These are phyloP conservation scores for Penicillium sp. DNA, from an alignment of 2,329 filamentous ascomycete genomes.

Conservation along the genomic window DNA sequence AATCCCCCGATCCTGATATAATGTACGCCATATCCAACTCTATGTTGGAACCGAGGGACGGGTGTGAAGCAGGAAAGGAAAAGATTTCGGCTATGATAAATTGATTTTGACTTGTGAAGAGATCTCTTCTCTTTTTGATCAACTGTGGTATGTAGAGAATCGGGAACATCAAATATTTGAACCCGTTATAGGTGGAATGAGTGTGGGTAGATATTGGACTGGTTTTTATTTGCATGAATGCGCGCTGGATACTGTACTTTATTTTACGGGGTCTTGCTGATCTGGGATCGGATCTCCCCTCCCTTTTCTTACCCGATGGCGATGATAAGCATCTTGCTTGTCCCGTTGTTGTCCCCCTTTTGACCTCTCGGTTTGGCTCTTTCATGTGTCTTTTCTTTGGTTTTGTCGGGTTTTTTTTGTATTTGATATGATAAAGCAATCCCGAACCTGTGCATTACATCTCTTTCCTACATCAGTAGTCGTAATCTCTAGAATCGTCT, in stretches of 20 bases:
- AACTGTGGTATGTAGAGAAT: conserved; percentile 27
- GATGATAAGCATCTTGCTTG: neutral
- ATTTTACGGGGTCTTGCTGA: conserved; percentile 23
- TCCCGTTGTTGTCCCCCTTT: conserved; percentile 10
- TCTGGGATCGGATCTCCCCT: conserved; percentile 13
- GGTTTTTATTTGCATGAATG: conserved; percentile 32
- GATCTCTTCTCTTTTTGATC: conserved; percentile 19
- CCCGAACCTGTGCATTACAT: conserved; percentile 16
- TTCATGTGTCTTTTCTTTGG: conserved; percentile 31
- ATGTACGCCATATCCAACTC: conserved; percentile 4
- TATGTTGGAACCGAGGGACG: conserved; percentile 10
- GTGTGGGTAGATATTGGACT: conserved; percentile 33
- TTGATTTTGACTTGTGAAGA: conserved; percentile 23
- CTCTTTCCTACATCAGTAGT: neutral
- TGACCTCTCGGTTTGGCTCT: conserved; percentile 24
- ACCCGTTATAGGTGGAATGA: conserved; percentile 18
- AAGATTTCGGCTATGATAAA: conserved; percentile 24
- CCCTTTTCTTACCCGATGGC: conserved; percentile 9
- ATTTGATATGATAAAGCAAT: conserved; percentile 22
- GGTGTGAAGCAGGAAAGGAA: conserved; percentile 19
- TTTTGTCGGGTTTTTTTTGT: conserved; percentile 26
- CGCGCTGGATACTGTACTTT: conserved; percentile 33
- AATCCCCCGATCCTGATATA: conserved; percentile 7
- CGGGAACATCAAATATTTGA: conserved; percentile 12
- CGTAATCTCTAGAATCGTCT: no score